Base-by-base conservation (phyloP, 352 stramenopile species). In the Pythium dissotocum region DNA sequence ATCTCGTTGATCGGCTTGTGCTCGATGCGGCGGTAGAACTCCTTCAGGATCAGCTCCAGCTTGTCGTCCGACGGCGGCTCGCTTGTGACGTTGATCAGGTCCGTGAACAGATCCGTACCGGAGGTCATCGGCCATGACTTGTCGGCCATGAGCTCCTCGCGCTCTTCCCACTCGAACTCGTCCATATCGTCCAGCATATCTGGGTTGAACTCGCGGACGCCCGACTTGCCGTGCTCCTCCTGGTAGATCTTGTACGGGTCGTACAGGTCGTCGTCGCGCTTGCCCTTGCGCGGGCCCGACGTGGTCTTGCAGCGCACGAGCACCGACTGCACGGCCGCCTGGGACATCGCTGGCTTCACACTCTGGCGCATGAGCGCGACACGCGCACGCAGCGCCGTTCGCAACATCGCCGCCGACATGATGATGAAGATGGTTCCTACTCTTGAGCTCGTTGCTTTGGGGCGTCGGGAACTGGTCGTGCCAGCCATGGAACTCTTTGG, bases 41-140 rank as follows among this genome's bases (percentile, higher is more conserved):
- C 88, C 51, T 82, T 68, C 5, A 93, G 65, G 48, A 94, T 85
- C 42, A 85, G 75, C 59, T 88, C 75, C 61, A 90, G 59, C 70
- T 90, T 93, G 58, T 94, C 78, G 26, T 75, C 80, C 14, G 67
- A 78, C 8, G 77, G 76, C 38, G 76, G 72, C 60, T 86, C 77
- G 58, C 58, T 75, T 54, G 83, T 78, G 40, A 96, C 80, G 73
- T 96, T 94, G 65, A 94, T 73, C 71, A 96, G 71, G 71, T 96
- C 88, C 57, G 73, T 69, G 65, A 93, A 96, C 61, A 94, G 69
- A 51, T 96, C 85, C 14, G 86, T 80, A 71, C 83, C 85, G 1
- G 86, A 86, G 16, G 88, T 96, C 49, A 79, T 67, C 1, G 88
- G 88, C 88, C 88, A 96, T 70, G 83, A 93, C 76, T 96, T 96